Evolutionary conservation across 2,329 filamentous ascomycete species (phyloP).

Genomic region (Fusarium tjaetaba): DNA sequence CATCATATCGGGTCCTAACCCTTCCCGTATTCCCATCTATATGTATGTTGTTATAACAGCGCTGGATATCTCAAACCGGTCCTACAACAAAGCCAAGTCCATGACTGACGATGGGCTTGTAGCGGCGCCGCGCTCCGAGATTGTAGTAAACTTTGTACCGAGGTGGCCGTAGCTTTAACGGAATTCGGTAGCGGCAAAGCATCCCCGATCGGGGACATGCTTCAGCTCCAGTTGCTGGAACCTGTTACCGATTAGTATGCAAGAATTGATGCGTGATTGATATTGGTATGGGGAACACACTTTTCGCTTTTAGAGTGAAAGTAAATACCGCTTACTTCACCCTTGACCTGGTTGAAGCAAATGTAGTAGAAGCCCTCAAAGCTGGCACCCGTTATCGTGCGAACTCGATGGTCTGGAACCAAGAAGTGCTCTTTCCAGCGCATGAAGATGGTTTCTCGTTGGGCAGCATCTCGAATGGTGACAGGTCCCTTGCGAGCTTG

Average conservation of each 20-base stretch:
- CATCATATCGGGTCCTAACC: slow-evolving; percentile 33
- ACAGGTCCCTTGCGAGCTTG: slow-evolving; percentile 65
- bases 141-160: neutral
- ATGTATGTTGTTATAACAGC: slow-evolving; percentile 36
- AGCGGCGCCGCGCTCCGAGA: slow-evolving; percentile 5
- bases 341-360: slow-evolving; percentile 92
- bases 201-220: slow-evolving; percentile 86
- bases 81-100: slow-evolving; percentile 13
- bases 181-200: slow-evolving; percentile 89
- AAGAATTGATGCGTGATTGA: neutral
- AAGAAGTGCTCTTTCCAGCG: slow-evolving; percentile 99
- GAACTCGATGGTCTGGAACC: slow-evolving; percentile 91
- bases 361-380: slow-evolving; percentile 99
- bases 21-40: slow-evolving; percentile 40
- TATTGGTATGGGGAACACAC: slow-evolving; percentile 63
- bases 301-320: slow-evolving; percentile 98
- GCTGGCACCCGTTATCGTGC: slow-evolving; percentile 91
- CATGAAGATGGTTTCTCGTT: slow-evolving; percentile 95
- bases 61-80: slow-evolving; percentile 12
- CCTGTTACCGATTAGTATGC: slow-evolving; percentile 55
- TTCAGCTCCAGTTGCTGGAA: slow-evolving; percentile 94
- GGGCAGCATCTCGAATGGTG: slow-evolving; percentile 74
- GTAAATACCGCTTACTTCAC: slow-evolving; percentile 91
- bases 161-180: slow-evolving; percentile 44
- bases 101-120: slow-evolving; percentile 1